phyloP scores from a whole-genome alignment of 495 filamentous ascomycete species.

The Hyaloscypha bicolor region DNA sequence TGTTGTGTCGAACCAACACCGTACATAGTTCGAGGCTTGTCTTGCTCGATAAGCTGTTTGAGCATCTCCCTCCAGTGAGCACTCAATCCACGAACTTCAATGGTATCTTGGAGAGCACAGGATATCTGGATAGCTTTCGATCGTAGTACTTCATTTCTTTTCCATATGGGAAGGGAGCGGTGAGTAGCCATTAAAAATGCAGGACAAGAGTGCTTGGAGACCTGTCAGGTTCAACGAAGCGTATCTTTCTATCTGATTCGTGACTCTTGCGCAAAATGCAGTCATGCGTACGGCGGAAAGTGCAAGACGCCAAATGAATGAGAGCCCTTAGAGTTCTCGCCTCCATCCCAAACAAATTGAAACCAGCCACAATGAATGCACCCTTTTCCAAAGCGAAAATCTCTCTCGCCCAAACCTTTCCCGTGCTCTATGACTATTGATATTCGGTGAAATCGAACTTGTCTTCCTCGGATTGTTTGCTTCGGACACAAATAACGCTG shows the following conservation, averaged over 20 bases:
- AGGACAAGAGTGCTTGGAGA: background rate
- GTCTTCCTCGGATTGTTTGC: background rate
- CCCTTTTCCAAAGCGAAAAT: background rate
- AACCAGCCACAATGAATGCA: background rate
- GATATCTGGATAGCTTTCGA: too few species aligned
- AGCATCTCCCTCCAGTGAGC: too few species aligned
- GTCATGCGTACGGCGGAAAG: background rate
- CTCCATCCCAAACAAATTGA: background rate
- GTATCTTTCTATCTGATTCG: background rate
- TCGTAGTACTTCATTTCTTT: too few species aligned
- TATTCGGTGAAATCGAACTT: background rate
- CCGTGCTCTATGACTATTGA: too few species aligned
- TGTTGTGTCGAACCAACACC: too few species aligned
- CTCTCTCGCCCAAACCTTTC: too few species aligned
- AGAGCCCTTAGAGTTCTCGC: background rate
- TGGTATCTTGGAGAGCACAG: too few species aligned
- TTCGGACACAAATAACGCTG: background rate
- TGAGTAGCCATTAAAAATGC: background rate
- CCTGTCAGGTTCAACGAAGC: background rate
- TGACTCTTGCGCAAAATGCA: background rate
- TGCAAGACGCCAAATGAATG: background rate
- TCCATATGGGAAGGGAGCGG: background rate
- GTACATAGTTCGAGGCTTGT: too few species aligned
- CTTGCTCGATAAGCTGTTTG: too few species aligned
- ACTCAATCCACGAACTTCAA: too few species aligned